Base-by-base conservation (phyloP, 306 rosid species). In the Myrica gale region DNA sequence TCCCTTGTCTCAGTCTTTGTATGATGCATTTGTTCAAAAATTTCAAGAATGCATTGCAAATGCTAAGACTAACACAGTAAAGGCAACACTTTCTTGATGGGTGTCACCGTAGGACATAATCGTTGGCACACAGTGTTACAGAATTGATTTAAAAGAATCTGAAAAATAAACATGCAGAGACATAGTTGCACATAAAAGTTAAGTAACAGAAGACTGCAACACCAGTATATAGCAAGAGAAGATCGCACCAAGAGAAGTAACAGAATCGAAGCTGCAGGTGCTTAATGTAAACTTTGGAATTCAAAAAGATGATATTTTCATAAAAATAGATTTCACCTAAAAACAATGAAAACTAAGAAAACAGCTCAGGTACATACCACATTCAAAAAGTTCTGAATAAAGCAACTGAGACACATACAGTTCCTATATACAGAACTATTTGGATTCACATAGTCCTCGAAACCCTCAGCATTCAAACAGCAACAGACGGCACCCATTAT, bases 401-500 rank as follows among this genome's bases (percentile, higher is more conserved):
- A 87, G 88, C 97, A 90, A 87, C 83, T 84, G 83, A 90, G 85
- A 80, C 97, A 95, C 46, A 71, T 55, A 39, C 98, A 95, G 83
- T 92, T 86, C 89, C 98, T 87, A 78, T 82, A 87, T 4, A 84
- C 84, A 69, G 92, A 74, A 85, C 89, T 88, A 83, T 84, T 90
- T 54, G 96, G 98, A 88, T 92, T 92, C 61, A 90, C 86, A 84
- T 90, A 92, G 77, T 89, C 98, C 84, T 92, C 98, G 9, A 86
- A 83, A 76, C 87, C 85, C 6, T 90, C 91, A 54, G 66, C 81
- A 66, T 85, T 87, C 80, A 95, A 76, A 82, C 98, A 95, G 81
- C 98, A 88, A 82, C 97, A 95, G 75, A 92, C 97, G 62, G 98
- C 82, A 77, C 98, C 98, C 98, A 95, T 95, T 71, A 62, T 84